A percentile compares a stretch with the other conserved stretches of the same genome.
Conservation (phyloP, 2,329 filamentous ascomycete species). For the Tympanopsis confertula region DNA sequence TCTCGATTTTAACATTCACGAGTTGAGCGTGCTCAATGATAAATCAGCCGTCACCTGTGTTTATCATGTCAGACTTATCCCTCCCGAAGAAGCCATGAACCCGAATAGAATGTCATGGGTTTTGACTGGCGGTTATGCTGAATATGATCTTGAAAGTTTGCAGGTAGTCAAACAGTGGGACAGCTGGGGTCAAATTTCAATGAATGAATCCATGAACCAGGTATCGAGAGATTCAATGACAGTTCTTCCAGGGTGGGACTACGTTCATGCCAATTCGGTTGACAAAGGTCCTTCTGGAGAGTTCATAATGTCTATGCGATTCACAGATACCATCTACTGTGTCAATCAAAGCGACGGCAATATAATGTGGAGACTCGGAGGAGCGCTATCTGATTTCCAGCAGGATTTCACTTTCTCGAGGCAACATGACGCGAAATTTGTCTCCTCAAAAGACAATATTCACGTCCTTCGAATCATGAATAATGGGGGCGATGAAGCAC, state of each 20-base stretch:
- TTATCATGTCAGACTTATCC: conserved; percentile 10
- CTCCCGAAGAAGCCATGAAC: conserved; percentile 10
- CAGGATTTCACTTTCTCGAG: conserved; percentile 18
- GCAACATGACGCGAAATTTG: conserved; percentile 22
- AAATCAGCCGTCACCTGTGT: conserved; percentile 15
- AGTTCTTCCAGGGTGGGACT: conserved; percentile 14
- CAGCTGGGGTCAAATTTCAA: not conserved
- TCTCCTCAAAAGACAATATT: conserved; percentile 13
- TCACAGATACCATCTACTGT: conserved; percentile 22
- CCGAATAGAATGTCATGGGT: conserved; percentile 6
- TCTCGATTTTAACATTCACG: conserved; percentile 20
- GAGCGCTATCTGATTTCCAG: conserved; percentile 15
- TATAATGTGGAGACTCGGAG: conserved; percentile 17
- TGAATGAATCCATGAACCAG: conserved; percentile 10
- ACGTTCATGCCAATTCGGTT: conserved; percentile 23
- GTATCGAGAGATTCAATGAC: conserved; percentile 3
- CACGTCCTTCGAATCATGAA: conserved; percentile 18
- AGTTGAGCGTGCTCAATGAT: conserved; percentile 19
- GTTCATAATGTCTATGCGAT: conserved; percentile 22
- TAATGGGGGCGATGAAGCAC: conserved; percentile 17
- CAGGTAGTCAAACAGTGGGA: not conserved
- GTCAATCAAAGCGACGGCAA: conserved; percentile 17
- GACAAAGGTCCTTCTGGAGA: conserved; percentile 22
- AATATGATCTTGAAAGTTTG: not conserved
- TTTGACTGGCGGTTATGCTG: not conserved